Evolutionary conservation across 441 rosid species (phyloP), one percentile per base, ranked within the genome.

Genomic region (Arabidopsis lyrata): DNA sequence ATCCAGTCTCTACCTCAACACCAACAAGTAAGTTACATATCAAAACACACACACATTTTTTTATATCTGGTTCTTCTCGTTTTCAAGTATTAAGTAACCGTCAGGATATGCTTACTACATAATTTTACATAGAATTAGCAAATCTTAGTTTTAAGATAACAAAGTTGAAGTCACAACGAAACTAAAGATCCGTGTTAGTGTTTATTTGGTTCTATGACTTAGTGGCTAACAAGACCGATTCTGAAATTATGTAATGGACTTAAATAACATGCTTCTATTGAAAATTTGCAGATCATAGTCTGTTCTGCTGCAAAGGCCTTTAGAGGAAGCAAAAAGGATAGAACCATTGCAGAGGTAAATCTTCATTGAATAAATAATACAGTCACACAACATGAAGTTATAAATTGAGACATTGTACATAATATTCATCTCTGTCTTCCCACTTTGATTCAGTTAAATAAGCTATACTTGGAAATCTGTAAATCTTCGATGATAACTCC

Each of bases 1-100:
- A 92, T 95, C 52, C 91, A 87, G 74, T 86, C 93, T 63, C 97
- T 95, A 83, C 98, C 99, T 59, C 98, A 92, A 78, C 98, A 95
- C 77, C 98, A 95, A 68, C 98, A 92, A 83, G 99, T 95, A 83
- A 81, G 83, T 81, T 39, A 38, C 77, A 35, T 39, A 66, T 31
- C 35, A 58, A 22, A 29, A 41, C 20, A 22, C 36, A 41, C n/a
- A 5, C 31, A 32, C 5, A 31, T 15, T 42, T 55, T 5, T 36
- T 48, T 39, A 27, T 54, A 45, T 61, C 18, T 59, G 54, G 38
- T 27, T 36, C 55, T 39, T 75, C 13, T 18, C 2, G 31, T 60
- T 49, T 50, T 8, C 0, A 11, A 32, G 45, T 20, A 6, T 20
- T 20, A 2, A 57, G 4, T 12, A 45, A 47, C 27, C 0, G 7